These are phyloP conservation scores for Pseudogymnoascus sp. DNA, from an alignment of 2,329 filamentous ascomycete genomes.

Conservation along the genomic window DNA sequence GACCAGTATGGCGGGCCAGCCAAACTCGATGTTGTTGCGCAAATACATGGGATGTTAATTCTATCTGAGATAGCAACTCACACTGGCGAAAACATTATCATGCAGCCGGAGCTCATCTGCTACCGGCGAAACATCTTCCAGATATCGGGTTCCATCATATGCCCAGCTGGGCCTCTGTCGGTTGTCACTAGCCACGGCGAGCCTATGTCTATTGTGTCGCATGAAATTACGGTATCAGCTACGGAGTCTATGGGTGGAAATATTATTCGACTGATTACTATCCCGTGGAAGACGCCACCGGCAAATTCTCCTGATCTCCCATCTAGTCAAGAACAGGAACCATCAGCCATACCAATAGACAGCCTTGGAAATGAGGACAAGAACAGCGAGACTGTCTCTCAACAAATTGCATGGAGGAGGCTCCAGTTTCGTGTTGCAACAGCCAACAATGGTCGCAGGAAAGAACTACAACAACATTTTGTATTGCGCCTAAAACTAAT, in stretches of 20 bases:
- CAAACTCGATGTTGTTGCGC: slow-evolving; percentile 49
- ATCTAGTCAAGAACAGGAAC: slow-evolving; percentile 71
- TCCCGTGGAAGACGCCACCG: slow-evolving; percentile 94
- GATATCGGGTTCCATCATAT: slow-evolving; percentile 81
- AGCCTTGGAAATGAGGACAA: slow-evolving; percentile 32
- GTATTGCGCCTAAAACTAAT: slow-evolving; percentile 80
- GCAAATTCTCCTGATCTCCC: slow-evolving; percentile 64
- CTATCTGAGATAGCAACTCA: slow-evolving; percentile 54
- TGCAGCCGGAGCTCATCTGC: slow-evolving; percentile 81
- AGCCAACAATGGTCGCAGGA: slow-evolving; percentile 88
- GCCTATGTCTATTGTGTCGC: slow-evolving; percentile 70
- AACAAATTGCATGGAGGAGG: slow-evolving; percentile 89
- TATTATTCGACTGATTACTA: slow-evolving; percentile 85
- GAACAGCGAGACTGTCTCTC: slow-evolving; percentile 72
- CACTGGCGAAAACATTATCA: slow-evolving; percentile 45
- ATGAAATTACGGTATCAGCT: slow-evolving; percentile 83
- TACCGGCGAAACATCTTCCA: slow-evolving; percentile 95
- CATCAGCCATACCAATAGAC: slow-evolving; percentile 67
- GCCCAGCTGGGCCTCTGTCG: slow-evolving; percentile 70
- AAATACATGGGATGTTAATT: slow-evolving; percentile 86
- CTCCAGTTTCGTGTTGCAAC: slow-evolving; percentile 92
- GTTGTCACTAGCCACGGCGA: slow-evolving; percentile 80
- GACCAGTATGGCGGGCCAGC: slow-evolving; percentile 43
- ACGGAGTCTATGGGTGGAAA: slow-evolving; percentile 94
- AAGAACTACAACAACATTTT: slow-evolving; percentile 95